Conservation (phyloP, 1,284 basidiomycete species). For the Sparassis latifolia region DNA sequence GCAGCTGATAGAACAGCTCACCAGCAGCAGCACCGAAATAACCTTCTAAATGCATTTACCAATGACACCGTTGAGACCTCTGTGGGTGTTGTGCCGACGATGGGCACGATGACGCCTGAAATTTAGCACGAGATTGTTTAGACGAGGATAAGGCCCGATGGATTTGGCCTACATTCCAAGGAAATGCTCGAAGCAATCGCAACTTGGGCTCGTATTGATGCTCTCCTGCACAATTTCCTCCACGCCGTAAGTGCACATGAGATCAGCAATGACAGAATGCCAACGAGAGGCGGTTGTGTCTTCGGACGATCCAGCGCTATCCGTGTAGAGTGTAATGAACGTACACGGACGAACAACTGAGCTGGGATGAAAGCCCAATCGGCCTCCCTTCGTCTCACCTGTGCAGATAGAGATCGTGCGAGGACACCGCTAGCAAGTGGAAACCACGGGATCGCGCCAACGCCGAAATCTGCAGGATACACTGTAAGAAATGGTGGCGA, state of each 20-base stretch:
- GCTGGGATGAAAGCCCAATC: slow-evolving; percentile 9
- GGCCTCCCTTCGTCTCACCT: slow-evolving; percentile 19
- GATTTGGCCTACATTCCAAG: slow-evolving; percentile 1
- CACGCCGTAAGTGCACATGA: slow-evolving; percentile 12
- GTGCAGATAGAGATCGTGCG: slow-evolving; percentile 24
- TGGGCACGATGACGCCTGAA: slow-evolving; percentile 40
- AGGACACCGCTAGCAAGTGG: slow-evolving; percentile 34
- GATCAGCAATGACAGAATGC: background rate
- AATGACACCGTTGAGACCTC: slow-evolving; percentile 44
- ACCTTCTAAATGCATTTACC: slow-evolving; percentile 24
- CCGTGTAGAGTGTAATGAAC: slow-evolving; percentile 9
- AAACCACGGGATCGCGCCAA: slow-evolving; percentile 38
- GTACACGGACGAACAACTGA: background rate
- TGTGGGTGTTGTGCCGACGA: slow-evolving; percentile 45
- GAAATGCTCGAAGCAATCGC: slow-evolving; percentile 44
- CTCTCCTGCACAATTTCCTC: slow-evolving; percentile 38
- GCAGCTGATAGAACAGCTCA: background rate
- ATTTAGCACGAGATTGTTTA: background rate
- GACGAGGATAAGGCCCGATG: too few species aligned
- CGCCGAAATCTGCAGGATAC: slow-evolving; percentile 22
- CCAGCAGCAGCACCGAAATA: background rate
- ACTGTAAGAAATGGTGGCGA: too few species aligned
- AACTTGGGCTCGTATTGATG: slow-evolving; percentile 25
- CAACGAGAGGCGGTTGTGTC: slow-evolving; percentile 8
- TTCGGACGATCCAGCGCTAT: slow-evolving; percentile 9